Base-by-base conservation (phyloP, 495 filamentous ascomycete species). In the Clavariopsis aquatica region DNA sequence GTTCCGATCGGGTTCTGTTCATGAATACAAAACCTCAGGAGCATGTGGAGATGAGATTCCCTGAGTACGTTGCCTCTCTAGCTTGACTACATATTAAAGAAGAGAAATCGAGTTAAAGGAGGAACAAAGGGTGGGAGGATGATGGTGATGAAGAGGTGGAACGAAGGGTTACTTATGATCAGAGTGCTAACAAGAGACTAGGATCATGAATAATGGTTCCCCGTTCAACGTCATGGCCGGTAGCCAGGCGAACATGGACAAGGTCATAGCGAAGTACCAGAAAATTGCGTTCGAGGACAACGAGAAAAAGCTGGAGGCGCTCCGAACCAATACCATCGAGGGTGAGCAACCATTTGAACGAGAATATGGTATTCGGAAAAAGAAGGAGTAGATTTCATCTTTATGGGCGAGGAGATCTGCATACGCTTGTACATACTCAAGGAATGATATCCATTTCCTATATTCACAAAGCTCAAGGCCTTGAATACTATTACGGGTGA, bases 141-240 rank as follows among this genome's bases (percentile, higher is more conserved):
- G 19, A 7, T 23, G 20, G 47, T n/a, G 19, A 3, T 24, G 47
- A 24, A 49, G 47, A 10, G 7, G 22, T n/a, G n/a, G n/a, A n/a
- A n/a, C n/a, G n/a, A n/a, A 23, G n/a, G 26, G 29, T 29, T 34
- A 49, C 1, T 22, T 29, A 58, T 17, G 12, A 24, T 1, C 23
- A 22, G 46, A 57, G 2, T 26, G 53, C 49, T 56, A 58, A 68
- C 49, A 27, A 45, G n/a, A 9, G 24, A 24, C 47, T 66, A 88
- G 85, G 65, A 76, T 81, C 58, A 82, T 91, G 75, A 87, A 88
- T 66, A 66, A 76, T 28, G 82, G 81, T 28, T 81, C 83, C 0
- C 87, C 85, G 0, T 85, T 77, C 73, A 90, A 90, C 71, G 81
- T 89, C 49, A 66, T 79, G 26, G 83, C 88, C 29, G 88, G 88